Conservation (phyloP, 495 filamentous ascomycete genomes). For the Filosporella fistucella region DNA sequence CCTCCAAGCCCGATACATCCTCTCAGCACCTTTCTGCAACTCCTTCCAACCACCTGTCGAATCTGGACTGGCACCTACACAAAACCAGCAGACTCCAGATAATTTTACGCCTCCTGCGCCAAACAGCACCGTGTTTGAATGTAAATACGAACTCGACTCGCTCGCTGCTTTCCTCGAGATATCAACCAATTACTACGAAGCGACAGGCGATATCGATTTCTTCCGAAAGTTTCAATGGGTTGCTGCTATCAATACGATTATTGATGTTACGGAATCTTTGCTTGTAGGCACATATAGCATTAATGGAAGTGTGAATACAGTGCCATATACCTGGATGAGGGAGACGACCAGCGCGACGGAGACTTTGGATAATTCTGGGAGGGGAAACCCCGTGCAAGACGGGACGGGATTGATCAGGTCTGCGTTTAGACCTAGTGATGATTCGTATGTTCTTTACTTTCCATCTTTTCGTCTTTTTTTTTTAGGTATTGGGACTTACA, state of each 20-base stretch:
- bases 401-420: slow-evolving; percentile 59
- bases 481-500: neutral
- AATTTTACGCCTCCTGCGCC: slow-evolving; percentile 29
- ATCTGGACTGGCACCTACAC: slow-evolving; percentile 37
- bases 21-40: slow-evolving; percentile 59
- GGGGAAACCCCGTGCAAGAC: slow-evolving; percentile 49
- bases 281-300: slow-evolving; percentile 50
- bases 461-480: neutral
- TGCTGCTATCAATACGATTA: slow-evolving; percentile 39
- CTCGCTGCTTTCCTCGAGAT: slow-evolving; percentile 62
- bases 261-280: slow-evolving; percentile 46
- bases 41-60: slow-evolving; percentile 59
- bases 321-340: slow-evolving; percentile 55
- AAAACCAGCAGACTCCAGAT: slow-evolving; percentile 33
- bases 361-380: slow-evolving; percentile 53
- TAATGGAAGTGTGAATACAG: slow-evolving; percentile 43
- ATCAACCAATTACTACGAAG: slow-evolving; percentile 51
- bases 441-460: slow-evolving; percentile 37
- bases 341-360: slow-evolving; percentile 49
- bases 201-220: slow-evolving; percentile 52
- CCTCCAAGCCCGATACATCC: slow-evolving; percentile 57
- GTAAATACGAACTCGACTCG: slow-evolving; percentile 66
- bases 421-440: slow-evolving; percentile 63
- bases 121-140: slow-evolving; percentile 39
- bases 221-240: slow-evolving; percentile 54